phyloP scores from a whole-genome alignment of 192 early-diverging fungal genomes.

The Coemansia biformis region DNA sequence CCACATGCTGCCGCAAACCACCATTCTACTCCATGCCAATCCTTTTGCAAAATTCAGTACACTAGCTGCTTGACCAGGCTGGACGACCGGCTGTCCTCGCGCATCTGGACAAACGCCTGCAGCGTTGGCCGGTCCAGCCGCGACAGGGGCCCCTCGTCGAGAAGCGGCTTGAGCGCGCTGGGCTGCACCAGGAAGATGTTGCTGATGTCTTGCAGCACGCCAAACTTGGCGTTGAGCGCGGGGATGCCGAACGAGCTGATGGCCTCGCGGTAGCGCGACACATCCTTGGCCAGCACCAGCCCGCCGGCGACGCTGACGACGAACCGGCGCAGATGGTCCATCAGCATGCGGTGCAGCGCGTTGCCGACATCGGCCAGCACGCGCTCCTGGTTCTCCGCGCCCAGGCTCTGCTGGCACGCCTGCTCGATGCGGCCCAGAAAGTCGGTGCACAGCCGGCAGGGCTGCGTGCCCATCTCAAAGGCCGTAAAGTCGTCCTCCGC shows the following conservation, averaged over 20 bases:
- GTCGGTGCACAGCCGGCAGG: constrained; percentile 74
- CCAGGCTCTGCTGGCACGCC: constrained; percentile 58
- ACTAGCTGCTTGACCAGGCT: no score
- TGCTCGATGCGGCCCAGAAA: constrained; percentile 65
- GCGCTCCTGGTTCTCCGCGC: constrained; percentile 69
- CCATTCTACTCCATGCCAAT: no score
- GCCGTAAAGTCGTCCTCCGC: constrained; percentile 78
- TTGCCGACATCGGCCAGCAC: constrained; percentile 77
- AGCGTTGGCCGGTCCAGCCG: constrained; percentile 72
- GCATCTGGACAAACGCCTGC: constrained; percentile 81
- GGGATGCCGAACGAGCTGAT: constrained; percentile 71
- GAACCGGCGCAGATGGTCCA: constrained; percentile 92
- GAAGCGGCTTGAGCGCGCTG: constrained; percentile 79
- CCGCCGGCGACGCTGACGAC: constrained; percentile 80
- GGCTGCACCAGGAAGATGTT: constrained; percentile 92
- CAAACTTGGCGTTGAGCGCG: constrained; percentile 75
- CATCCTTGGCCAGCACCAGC: constrained; percentile 85
- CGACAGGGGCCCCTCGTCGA: constrained; percentile 79
- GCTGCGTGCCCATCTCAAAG: constrained; percentile 68
- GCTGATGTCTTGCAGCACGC: constrained; percentile 84
- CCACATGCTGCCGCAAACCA: no score
- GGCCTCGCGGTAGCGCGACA: constrained; percentile 88
- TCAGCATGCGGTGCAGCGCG: constrained; percentile 73
- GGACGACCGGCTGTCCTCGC: constrained; percentile 74
- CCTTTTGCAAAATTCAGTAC: no score